Percentiles rank a stretch among this genome's conserved stretches.
Conservation (phyloP, 306 rosid species). For the Senna tora region DNA sequence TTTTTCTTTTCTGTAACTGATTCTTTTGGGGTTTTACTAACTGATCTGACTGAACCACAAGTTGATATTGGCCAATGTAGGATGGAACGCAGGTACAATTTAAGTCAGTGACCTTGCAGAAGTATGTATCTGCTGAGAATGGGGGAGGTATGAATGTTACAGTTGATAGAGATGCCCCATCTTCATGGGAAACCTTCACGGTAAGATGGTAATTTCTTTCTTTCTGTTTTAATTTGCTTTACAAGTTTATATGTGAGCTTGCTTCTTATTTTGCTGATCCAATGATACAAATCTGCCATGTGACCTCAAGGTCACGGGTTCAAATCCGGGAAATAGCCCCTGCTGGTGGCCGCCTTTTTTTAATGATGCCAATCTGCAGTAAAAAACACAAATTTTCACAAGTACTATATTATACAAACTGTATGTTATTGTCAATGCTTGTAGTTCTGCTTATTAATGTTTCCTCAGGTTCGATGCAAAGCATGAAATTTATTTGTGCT, state of each 20-base stretch:
- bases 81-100: slow-evolving; percentile 84
- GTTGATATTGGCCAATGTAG: slow-evolving; percentile 49
- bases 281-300: neutral
- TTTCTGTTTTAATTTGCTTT: slow-evolving; percentile 30
- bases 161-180: slow-evolving; percentile 69
- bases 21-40: slow-evolving; percentile 27
- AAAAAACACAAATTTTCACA: too few relatives aligned
- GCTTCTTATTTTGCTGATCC: neutral
- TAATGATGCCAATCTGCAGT: neutral
- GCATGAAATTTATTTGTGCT: neutral
- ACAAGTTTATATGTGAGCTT: neutral
- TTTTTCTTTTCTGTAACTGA: neutral
- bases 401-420: neutral
- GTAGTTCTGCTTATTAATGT: neutral
- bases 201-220: slow-evolving; percentile 46
- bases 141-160: slow-evolving; percentile 80
- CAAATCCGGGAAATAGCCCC: too few relatives aligned
- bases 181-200: slow-evolving; percentile 92
- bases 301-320: too few relatives aligned
- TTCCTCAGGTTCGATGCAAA: neutral
- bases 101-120: slow-evolving; percentile 78
- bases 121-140: slow-evolving; percentile 81
- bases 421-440: neutral
- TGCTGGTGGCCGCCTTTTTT: too few relatives aligned
- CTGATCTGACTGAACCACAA: slow-evolving; percentile 27